Evolutionary conservation across 2,329 filamentous ascomycete species (phyloP).

Genomic region (Penicillium sclerotiorum): DNA sequence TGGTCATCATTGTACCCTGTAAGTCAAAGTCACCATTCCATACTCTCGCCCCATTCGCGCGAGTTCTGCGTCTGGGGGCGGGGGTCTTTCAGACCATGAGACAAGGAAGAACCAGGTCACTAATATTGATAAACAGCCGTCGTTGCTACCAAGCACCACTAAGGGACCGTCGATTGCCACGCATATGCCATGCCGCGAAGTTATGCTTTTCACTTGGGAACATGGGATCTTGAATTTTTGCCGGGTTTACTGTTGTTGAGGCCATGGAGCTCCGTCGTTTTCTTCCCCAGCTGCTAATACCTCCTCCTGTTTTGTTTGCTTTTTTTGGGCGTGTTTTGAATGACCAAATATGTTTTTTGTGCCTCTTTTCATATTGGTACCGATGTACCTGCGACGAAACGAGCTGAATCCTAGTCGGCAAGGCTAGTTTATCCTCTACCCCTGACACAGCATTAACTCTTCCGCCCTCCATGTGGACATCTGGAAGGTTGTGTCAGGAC

Average conservation of each 20-base stretch:
- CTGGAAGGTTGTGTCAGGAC: too few species aligned
- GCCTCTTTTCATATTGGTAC: slow-evolving; percentile 27
- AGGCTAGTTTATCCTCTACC: too few species aligned
- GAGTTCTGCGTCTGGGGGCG: background rate
- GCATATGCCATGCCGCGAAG: slow-evolving; percentile 20
- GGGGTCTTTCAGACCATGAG: too few species aligned
- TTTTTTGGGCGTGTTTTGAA: slow-evolving; percentile 38
- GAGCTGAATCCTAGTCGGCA: slow-evolving; percentile 23
- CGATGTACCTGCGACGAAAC: slow-evolving; percentile 29
- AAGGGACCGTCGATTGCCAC: background rate
- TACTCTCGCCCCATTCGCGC: background rate
- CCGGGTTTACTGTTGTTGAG: slow-evolving; percentile 34
- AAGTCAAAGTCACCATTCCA: slow-evolving; percentile 43
- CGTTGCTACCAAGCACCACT: background rate
- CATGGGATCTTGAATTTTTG: slow-evolving; percentile 32
- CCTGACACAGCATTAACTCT: too few species aligned
- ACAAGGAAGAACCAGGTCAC: too few species aligned
- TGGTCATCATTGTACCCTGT: slow-evolving; percentile 97
- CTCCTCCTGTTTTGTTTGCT: slow-evolving; percentile 37
- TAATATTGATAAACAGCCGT: slow-evolving; percentile 17
- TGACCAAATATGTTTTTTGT: slow-evolving; percentile 21
- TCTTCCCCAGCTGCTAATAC: slow-evolving; percentile 42
- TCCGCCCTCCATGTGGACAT: too few species aligned
- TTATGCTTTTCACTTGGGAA: slow-evolving; percentile 34
- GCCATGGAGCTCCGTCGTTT: slow-evolving; percentile 29